Evolutionary conservation across 352 stramenopile genomes (phyloP).

Genomic region (Phytophthora pini): DNA sequence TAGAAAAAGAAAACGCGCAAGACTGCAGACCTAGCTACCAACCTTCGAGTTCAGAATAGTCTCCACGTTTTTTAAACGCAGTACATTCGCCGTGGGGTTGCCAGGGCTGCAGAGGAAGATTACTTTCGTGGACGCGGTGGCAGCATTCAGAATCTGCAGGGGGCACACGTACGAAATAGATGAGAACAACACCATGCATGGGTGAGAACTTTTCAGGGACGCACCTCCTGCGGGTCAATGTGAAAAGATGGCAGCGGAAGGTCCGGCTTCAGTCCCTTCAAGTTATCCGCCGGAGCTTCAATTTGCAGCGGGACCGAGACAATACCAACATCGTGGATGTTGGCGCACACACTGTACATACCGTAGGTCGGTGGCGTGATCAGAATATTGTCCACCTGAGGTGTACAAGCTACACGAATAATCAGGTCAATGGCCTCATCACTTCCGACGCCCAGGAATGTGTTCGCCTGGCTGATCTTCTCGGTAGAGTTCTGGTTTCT

Average conservation of each 20-base stretch:
- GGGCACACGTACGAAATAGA: neutral
- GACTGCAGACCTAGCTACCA: slow-evolving; percentile 7
- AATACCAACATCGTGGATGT: slow-evolving; percentile 98
- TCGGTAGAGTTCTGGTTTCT: slow-evolving; percentile 61
- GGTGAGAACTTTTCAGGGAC: slow-evolving; percentile 1
- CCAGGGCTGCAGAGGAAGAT: slow-evolving; percentile 98
- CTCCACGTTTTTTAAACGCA: slow-evolving; percentile 92
- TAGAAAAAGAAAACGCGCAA: neutral
- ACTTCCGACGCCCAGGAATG: slow-evolving; percentile 98
- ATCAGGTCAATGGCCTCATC: slow-evolving; percentile 99
- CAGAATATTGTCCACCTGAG: slow-evolving; percentile 94
- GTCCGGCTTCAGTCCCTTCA: slow-evolving; percentile 65
- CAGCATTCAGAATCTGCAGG: slow-evolving; percentile 86
- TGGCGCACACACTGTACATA: slow-evolving; percentile 99
- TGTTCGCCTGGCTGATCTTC: slow-evolving; percentile 89
- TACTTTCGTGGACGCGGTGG: slow-evolving; percentile 94
- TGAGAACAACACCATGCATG: neutral
- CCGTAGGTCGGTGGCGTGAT: slow-evolving; percentile 98
- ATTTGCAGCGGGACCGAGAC: slow-evolving; percentile 92
- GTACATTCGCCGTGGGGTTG: slow-evolving; percentile 96
- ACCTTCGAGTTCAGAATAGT: slow-evolving; percentile 86
- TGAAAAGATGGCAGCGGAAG: slow-evolving; percentile 77
- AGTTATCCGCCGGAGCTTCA: slow-evolving; percentile 62
- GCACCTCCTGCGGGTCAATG: slow-evolving; percentile 76
- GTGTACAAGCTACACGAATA: slow-evolving; percentile 97